phyloP scores from a whole-genome alignment of 2,329 filamentous ascomycete genomes.

The Microdochium paspali region DNA sequence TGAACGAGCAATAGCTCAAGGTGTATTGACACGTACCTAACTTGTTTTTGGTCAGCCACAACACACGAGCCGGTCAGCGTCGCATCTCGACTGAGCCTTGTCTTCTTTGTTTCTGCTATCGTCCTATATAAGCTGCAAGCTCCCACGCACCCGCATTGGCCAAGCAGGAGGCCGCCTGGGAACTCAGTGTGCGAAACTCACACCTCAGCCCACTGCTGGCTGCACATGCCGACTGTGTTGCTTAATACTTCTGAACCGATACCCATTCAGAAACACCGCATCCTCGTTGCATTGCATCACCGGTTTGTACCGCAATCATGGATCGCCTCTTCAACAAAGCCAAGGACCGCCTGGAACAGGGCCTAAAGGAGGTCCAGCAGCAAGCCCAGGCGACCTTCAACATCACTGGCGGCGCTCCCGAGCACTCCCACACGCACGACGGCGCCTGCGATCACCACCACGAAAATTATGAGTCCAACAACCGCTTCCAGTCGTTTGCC shows the following conservation, averaged over 20 bases:
- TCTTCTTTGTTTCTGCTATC: no score
- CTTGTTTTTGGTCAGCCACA: no score
- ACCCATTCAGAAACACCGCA: background rate
- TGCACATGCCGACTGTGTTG: background rate
- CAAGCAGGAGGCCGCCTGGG: background rate
- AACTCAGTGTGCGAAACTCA: background rate
- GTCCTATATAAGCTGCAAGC: background rate
- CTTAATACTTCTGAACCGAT: no score
- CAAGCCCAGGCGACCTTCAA: background rate
- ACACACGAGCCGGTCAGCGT: no score
- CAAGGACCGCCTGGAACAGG: slow-evolving; percentile 28
- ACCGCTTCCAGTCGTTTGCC: slow-evolving; percentile 61
- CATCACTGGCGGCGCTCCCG: slow-evolving; percentile 24
- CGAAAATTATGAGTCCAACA: slow-evolving; percentile 26
- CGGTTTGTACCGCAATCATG: slow-evolving; percentile 21
- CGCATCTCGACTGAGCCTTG: no score
- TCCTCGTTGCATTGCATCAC: no score
- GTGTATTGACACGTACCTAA: no score
- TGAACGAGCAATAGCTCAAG: no score
- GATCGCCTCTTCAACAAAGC: slow-evolving; percentile 33
- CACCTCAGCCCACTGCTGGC: background rate
- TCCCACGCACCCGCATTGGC: background rate
- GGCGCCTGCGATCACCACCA: slow-evolving; percentile 20
- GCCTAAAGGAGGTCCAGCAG: slow-evolving; percentile 21
- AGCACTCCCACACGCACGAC: slow-evolving; percentile 4